Percentiles rank a stretch among this genome's conserved stretches.
phyloP scores from a whole-genome alignment of 2,329 filamentous ascomycete genomes.

The Ilyonectria mors-panacis region DNA sequence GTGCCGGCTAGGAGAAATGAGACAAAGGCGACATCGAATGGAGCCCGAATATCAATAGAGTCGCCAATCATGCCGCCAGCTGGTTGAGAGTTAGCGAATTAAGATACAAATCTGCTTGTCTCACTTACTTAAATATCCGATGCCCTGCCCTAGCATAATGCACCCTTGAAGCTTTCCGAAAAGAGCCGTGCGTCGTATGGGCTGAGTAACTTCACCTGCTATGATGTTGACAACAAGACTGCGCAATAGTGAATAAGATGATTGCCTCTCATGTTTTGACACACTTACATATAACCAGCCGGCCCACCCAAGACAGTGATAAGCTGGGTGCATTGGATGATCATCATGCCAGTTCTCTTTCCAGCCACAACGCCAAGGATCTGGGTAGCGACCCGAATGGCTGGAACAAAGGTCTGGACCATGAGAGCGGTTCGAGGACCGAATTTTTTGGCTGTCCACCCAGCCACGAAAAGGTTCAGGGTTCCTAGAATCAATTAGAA shows the following conservation, averaged over 20 bases:
- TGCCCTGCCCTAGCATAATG: constrained; percentile 76
- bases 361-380: constrained; percentile 75
- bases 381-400: constrained; percentile 74
- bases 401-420: constrained; percentile 75
- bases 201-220: constrained; percentile 74
- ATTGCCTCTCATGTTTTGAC: fast-evolving
- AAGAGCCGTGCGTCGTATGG: constrained; percentile 72
- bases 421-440: constrained; percentile 75
- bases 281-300: constrained; percentile 72
- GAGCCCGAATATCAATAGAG: constrained; percentile 72
- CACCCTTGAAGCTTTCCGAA: constrained; percentile 77
- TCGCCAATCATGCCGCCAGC: constrained; percentile 77
- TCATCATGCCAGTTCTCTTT: constrained; percentile 73
- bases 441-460: constrained; percentile 76
- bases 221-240: constrained; percentile 77
- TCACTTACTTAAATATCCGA: constrained; percentile 70
- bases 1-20: constrained; percentile 65
- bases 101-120: fast-evolving
- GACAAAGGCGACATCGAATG: constrained; percentile 75
- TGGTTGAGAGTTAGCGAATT: constrained; percentile 38
- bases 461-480: constrained; percentile 71
- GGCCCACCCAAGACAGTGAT: constrained; percentile 79
- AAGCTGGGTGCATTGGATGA: constrained; percentile 77
- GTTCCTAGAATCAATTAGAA: constrained; percentile 30
- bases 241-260: not conserved